Evolutionary conservation across 2,329 filamentous ascomycete genomes (phyloP), one percentile per base, ranked within the genome.

Genomic region (Pseudocercospora macadamiae): DNA sequence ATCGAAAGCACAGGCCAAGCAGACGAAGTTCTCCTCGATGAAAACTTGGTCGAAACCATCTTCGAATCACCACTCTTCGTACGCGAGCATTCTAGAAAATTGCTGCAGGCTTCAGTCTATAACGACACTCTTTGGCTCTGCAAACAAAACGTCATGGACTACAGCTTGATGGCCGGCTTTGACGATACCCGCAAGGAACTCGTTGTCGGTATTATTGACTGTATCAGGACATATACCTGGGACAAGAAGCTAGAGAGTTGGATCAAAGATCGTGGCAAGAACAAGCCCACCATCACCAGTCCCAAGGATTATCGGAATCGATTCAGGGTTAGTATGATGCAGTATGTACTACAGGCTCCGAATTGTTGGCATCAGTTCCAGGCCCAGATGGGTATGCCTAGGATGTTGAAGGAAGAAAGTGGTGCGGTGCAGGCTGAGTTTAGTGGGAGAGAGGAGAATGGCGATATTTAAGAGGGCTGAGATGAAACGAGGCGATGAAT

Each of bases 221-320:
- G 95, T 74, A 97, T 99, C 66, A 87, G 95, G 55, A 99, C 95
- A 0, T 99, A 97, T 73, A 99, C 95, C 0, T 99, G 95, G 92
- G 95, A 99, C 79, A 99, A 99, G 82, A 97, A 97, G 73, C 84
- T 99, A n/a, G 95, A 99, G 78, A 95, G 89, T 55, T 99, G 95
- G 95, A 97, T 99, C 83, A 99, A 99, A 76, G 93, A 97, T 71
- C 89, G 93, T 36, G 95, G 96, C 69, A 88, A 88, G 75, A 88
- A 88, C 67, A 85, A 91, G 62, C 96, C 96, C 7, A 99, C 95
- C 0, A 95, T 99, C 51, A 99, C 95, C 9, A 96, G 90, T 75
- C 96, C 95, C 2, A 96, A 95, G 77, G 95, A 99, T 77, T 99
- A 99, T 75, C 96, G 97, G 76, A 93, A 90, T 67, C 87, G 95